These are phyloP conservation scores for Triticum monococcum DNA, from an alignment of 176 grass and related monocot genomes.

Conservation along the genomic window DNA sequence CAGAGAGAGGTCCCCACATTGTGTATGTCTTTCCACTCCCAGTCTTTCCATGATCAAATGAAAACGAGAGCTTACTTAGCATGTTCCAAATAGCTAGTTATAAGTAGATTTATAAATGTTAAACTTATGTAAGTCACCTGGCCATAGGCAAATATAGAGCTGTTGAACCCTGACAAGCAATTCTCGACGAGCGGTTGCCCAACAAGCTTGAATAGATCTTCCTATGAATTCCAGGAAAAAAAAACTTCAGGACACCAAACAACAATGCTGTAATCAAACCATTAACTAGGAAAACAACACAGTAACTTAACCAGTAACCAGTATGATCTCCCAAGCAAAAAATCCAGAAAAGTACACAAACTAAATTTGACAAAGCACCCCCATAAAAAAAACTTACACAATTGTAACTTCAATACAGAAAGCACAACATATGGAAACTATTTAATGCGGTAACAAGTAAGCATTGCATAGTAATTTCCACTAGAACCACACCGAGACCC, in stretches of 20 bases:
- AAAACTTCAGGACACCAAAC: constrained; percentile 1
- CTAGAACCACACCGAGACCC: neutral
- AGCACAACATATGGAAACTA: neutral
- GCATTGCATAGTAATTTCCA: neutral
- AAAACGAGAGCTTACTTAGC: constrained; percentile 10
- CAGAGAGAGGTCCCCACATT: constrained; percentile 89
- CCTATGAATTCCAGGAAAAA: constrained; percentile 42
- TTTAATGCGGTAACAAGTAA: neutral
- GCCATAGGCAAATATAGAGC: constrained; percentile 99
- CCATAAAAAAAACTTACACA: neutral
- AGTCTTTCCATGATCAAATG: constrained; percentile 56
- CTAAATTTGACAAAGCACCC: neutral
- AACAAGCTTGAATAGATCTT: constrained; percentile 82
- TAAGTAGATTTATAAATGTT: constrained; percentile 11
- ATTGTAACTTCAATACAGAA: neutral
- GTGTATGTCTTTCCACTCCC: constrained; percentile 98
- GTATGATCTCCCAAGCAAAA: neutral
- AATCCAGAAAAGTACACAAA: neutral
- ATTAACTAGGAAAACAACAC: neutral
- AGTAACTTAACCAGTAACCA: neutral
- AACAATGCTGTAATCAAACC: neutral
- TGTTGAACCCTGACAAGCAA: constrained; percentile 93
- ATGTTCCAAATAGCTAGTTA: constrained; percentile 2
- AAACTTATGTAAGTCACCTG: constrained; percentile 53
- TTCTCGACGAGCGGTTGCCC: constrained; percentile 89